Conservation (phyloP, 441 rosid species). For the Raphanus hybrid region DNA sequence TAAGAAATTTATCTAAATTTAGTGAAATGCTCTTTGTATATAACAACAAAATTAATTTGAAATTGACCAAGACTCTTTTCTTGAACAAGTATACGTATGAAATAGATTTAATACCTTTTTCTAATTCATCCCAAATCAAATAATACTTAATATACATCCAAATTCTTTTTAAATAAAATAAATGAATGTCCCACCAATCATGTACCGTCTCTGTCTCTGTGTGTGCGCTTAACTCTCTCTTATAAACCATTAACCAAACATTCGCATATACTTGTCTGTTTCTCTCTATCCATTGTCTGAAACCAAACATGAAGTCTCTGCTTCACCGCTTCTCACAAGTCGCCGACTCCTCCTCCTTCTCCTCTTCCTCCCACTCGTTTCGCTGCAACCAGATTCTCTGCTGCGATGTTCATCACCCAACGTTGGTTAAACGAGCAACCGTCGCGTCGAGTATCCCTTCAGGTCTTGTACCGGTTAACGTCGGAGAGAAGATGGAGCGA, state of each 20-base stretch:
- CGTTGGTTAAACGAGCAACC: constrained; percentile 25
- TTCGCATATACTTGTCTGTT: not conserved
- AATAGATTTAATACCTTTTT: not conserved
- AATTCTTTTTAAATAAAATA: not conserved
- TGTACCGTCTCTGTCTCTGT: not conserved
- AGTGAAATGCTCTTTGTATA: not conserved
- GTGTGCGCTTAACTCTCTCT: not conserved
- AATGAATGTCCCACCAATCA: constrained; percentile 11
- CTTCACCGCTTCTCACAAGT: constrained; percentile 1
- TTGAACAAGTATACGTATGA: not conserved
- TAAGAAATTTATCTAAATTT: not conserved
- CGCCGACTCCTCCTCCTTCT: not conserved
- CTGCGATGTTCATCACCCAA: constrained; percentile 12
- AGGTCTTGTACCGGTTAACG: constrained; percentile 88
- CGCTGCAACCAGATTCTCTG: not conserved
- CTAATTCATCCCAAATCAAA: constrained; percentile 4
- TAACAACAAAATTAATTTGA: constrained; percentile 6
- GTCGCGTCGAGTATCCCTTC: constrained; percentile 54
- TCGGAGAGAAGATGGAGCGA: constrained; percentile 92
- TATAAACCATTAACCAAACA: not conserved
- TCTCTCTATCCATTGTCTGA: constrained; percentile 12
- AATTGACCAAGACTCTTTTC: constrained; percentile 8
- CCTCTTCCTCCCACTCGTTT: not conserved
- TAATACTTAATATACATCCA: constrained; percentile 4
- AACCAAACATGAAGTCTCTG: constrained; percentile 66